phyloP scores from a whole-genome alignment of 2,329 filamentous ascomycete species.

The Aspergillus viridinutans region DNA sequence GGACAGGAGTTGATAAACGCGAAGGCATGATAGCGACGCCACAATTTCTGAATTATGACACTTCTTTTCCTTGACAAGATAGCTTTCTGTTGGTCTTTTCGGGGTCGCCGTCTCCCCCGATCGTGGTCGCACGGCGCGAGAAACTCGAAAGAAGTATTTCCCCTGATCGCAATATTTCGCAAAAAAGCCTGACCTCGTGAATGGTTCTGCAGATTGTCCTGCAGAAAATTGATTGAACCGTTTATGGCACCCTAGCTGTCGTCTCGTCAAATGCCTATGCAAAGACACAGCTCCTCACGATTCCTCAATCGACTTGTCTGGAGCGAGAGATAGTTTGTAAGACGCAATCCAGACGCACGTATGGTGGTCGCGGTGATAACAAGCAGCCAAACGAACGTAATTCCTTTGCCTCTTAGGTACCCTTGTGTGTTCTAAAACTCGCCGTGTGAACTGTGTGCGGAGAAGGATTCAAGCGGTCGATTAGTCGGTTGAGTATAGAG shows the following conservation, averaged over 20 bases:
- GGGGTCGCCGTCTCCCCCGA: constrained; percentile 43
- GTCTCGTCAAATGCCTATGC: constrained; percentile 14
- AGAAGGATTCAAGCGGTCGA: constrained; percentile 16
- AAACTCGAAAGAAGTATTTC: constrained; percentile 18
- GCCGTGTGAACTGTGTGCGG: constrained; percentile 1
- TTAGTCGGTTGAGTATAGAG: constrained; percentile 12
- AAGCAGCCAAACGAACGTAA: neutral
- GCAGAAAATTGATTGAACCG: constrained; percentile 17
- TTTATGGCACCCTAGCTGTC: constrained; percentile 16
- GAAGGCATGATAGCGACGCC: constrained; percentile 65
- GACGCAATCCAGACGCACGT: neutral
- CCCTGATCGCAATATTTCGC: constrained; percentile 13
- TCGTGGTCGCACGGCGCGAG: constrained; percentile 40
- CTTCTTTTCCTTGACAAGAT: constrained; percentile 2
- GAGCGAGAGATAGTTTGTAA: neutral
- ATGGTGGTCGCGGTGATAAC: neutral
- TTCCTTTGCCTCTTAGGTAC: neutral
- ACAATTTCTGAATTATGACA: constrained; percentile 16
- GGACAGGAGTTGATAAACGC: constrained; percentile 74
- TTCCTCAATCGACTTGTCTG: neutral
- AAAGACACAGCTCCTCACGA: neutral
- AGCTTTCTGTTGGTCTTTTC: constrained; percentile 23
- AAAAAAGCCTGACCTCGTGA: constrained; percentile 7
- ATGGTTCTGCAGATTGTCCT: constrained; percentile 12
- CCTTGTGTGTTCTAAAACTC: neutral